Evolutionary conservation across 2,329 filamentous ascomycete genomes (phyloP), one percentile per base, ranked within the genome.

Genomic region (Aspergillus latus): DNA sequence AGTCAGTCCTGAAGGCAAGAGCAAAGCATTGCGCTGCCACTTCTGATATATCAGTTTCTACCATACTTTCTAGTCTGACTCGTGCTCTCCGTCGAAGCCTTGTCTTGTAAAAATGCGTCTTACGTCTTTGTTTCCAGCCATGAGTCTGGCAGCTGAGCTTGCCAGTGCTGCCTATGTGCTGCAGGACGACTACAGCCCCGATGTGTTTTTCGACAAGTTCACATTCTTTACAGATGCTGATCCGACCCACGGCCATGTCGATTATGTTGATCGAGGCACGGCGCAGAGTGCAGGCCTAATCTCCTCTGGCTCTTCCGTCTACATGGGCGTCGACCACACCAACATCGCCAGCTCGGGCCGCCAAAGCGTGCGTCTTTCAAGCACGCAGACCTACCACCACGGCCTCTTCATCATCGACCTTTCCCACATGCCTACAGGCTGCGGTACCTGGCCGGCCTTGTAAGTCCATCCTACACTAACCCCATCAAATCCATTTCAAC

Each of bases 241-340:
- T 66, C 90, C 90, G 0, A 94, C 90, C 2, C 65, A 86, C 60
- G 90, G 89, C 32, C 90, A 86, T 65, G 90, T 94, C 64, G 74
- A 83, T 58, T 94, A 92, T 66, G 80, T 86, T 52, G 76, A 83
- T 61, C 78, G 80, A 49, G 56, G 69, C n/a, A 82, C 80, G 1
- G 88, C 89, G 54, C 80, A 82, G 57, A 66, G 70, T n/a, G 70
- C 74, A 36, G 80, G 81, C 13, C 78, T 92, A 7, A 84, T 87
- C 60, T 82, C 81, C 59, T 83, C 79, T 49, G 75, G 81, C 54
- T 76, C 77, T 53, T 79, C 77, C 57, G 76, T 90, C 64, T 88
- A 87, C 70, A 82, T 92, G 54, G 88, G 88, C 44, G 86, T 88
- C 40, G 89, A 92, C 72, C 74, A 81, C 67, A 80, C 72, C 53